Percentiles rank a stretch among this genome's conserved stretches.
phyloP scores from a whole-genome alignment of 805 yeast species.

The Myxozyma neotropica region DNA sequence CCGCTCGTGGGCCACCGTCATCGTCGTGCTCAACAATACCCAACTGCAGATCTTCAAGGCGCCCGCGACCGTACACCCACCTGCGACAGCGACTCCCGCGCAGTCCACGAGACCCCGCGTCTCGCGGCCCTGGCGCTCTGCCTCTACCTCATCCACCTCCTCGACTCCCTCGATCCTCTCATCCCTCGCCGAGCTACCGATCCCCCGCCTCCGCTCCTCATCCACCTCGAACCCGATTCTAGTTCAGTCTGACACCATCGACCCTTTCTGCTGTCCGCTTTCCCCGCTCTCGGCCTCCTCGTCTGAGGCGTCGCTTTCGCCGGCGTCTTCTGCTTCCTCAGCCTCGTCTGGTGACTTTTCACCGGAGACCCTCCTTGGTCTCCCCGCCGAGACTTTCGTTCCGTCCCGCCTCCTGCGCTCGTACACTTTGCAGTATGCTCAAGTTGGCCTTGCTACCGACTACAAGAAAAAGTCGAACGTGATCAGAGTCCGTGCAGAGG shows the following conservation, averaged over 20 bases:
- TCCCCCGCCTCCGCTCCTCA: constrained; percentile 10
- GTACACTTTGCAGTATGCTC: constrained; percentile 81
- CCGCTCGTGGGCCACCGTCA: constrained; percentile 69
- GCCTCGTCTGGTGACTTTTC: neutral
- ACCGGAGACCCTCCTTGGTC: constrained; percentile 17
- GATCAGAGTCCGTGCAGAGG: constrained; percentile 75
- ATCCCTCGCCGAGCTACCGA: constrained; percentile 7
- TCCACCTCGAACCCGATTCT: constrained; percentile 6
- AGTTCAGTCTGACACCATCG: constrained; percentile 15
- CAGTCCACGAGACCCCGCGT: neutral
- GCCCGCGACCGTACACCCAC: constrained; percentile 4
- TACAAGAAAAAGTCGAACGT: constrained; percentile 71
- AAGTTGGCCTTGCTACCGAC: constrained; percentile 82
- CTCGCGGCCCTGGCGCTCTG: constrained; percentile 7
- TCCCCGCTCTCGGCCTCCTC: constrained; percentile 4
- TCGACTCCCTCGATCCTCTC: neutral
- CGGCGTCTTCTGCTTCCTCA: constrained; percentile 21
- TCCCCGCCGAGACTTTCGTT: constrained; percentile 29
- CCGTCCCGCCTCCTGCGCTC: constrained; percentile 47
- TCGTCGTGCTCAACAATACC: constrained; percentile 81
- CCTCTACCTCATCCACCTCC: constrained; percentile 12
- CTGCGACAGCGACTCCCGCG: neutral
- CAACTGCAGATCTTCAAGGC: constrained; percentile 67
- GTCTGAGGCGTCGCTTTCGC: constrained; percentile 5
- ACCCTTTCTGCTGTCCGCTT: constrained; percentile 18